A percentile compares a stretch with the other conserved stretches of the same genome.
phyloP scores from a whole-genome alignment of 768 basidiomycete species.

The Podaxis sp. region DNA sequence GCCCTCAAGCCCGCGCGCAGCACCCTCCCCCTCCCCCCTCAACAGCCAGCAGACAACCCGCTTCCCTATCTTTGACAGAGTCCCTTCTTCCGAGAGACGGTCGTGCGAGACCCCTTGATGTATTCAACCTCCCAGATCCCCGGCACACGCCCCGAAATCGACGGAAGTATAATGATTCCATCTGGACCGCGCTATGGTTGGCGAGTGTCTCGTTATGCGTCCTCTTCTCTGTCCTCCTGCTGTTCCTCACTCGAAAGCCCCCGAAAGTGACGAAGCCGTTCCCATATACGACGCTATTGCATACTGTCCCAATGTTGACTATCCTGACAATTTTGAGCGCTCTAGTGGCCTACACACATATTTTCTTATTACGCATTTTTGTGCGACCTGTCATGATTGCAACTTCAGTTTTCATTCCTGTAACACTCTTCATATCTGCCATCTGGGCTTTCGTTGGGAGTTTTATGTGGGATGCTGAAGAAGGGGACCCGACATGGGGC shows the following conservation, averaged over 20 bases:
- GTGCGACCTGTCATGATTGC: constrained; percentile 81
- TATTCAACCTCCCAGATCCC: constrained; percentile 79
- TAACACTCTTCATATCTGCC: constrained; percentile 70
- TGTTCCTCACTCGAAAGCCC: constrained; percentile 57
- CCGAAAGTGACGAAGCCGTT: constrained; percentile 34
- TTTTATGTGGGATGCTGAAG: constrained; percentile 55
- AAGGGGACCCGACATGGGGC: constrained; percentile 69
- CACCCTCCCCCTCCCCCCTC: constrained; percentile 45
- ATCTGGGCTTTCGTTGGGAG: constrained; percentile 83
- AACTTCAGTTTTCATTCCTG: constrained; percentile 75
- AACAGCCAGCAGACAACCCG: constrained; percentile 34
- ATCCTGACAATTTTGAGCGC: constrained; percentile 74
- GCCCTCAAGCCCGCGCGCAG: constrained; percentile 27
- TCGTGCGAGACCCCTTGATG: constrained; percentile 57
- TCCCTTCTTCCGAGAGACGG: constrained; percentile 79
- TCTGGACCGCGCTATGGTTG: constrained; percentile 72
- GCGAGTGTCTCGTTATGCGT: constrained; percentile 57
- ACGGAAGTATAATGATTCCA: constrained; percentile 72
- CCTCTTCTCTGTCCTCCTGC: constrained; percentile 61
- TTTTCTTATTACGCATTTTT: constrained; percentile 76
- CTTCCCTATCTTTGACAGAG: constrained; percentile 73
- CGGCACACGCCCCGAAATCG: constrained; percentile 61
- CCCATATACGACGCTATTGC: constrained; percentile 72
- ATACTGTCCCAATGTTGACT: constrained; percentile 75
- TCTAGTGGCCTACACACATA: constrained; percentile 68